phyloP scores from a whole-genome alignment of 306 rosid species.

The Corylus avellana region DNA sequence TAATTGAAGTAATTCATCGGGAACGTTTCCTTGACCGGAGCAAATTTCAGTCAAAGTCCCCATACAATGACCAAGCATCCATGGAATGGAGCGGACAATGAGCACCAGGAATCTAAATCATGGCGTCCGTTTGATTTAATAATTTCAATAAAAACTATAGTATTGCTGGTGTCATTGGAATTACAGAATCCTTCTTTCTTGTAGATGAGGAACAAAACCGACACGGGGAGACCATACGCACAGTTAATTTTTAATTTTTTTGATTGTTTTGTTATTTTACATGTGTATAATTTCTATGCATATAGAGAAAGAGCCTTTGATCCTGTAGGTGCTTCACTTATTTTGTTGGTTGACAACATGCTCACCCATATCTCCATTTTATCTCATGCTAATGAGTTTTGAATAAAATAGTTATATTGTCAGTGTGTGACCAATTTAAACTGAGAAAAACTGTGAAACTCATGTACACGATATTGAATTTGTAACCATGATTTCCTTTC shows the following conservation, averaged over 20 bases:
- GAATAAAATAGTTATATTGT: not conserved
- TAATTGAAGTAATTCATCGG: conserved; percentile 20
- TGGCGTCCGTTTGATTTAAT: not conserved
- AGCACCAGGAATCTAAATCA: not conserved
- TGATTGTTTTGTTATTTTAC: not conserved
- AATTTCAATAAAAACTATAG: not conserved
- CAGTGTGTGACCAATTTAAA: too few relatives aligned
- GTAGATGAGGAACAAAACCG: conserved; percentile 23
- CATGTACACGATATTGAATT: too few relatives aligned
- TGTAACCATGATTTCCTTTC: too few relatives aligned
- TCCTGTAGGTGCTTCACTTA: not conserved
- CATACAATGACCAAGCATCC: conserved; percentile 4
- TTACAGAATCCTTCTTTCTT: conserved; percentile 2
- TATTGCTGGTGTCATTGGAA: conserved; percentile 7
- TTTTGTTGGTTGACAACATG: not conserved
- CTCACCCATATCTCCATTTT: not conserved
- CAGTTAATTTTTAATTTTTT: not conserved
- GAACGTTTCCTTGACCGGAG: conserved; percentile 22
- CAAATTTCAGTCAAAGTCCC: not conserved
- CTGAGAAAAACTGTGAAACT: too few relatives aligned
- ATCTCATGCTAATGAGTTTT: not conserved
- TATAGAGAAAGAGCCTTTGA: not conserved
- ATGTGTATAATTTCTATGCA: not conserved
- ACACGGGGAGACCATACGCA: not conserved
- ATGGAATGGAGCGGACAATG: conserved; percentile 1